Base-by-base conservation (phyloP, 192 early-diverging fungal species). In the Backusella sp. region DNA sequence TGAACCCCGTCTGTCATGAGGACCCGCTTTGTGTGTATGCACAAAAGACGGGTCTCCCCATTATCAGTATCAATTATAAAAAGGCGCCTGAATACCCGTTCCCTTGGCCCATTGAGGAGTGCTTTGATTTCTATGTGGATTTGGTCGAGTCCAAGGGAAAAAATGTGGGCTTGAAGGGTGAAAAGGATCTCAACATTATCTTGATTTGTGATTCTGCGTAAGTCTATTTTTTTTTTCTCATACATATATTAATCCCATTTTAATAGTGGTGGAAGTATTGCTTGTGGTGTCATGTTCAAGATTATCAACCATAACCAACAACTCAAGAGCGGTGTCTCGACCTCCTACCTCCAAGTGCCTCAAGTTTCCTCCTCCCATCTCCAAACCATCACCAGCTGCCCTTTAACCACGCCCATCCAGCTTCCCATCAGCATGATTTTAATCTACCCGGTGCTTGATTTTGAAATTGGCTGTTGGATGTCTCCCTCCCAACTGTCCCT, bases 31-130 rank as follows among this genome's bases (percentile, higher is more conserved):
- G 92, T 21, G 82, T 82, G 1, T 97, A 93, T 94, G 94, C 96
- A 21, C 82, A 86, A 35, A 82, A 84, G 41, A 92, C 92, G 1
- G 83, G 85, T 8, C 76, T 93, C 0, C 92, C 94, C 2, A 89
- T 99, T 12, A 77, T 96, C 23, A 90, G 90, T 72, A 86, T 99
- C 68, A 90, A 99, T 76, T 99, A 99, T 73, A 94, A 92, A 68
- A 99, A 99, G 84, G 95, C 96, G 8, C 97, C 96, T 37, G 97
- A 98, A 80, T 90, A 89, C 68, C 97, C 97, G 17, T 99, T 94
- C 76, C 97, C 97, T 5, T 94, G 88, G 66, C 94, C 92, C 1
- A 79, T 97, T 30, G 91, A 97, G 65, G 95, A 99, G 77, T 96
- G 94, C 79, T 97, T 94, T 83, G 96, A 95, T 74, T 87, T 94